Evolutionary conservation across 345 rosid genomes (phyloP).

Genomic region (Hibiscus syriacus): DNA sequence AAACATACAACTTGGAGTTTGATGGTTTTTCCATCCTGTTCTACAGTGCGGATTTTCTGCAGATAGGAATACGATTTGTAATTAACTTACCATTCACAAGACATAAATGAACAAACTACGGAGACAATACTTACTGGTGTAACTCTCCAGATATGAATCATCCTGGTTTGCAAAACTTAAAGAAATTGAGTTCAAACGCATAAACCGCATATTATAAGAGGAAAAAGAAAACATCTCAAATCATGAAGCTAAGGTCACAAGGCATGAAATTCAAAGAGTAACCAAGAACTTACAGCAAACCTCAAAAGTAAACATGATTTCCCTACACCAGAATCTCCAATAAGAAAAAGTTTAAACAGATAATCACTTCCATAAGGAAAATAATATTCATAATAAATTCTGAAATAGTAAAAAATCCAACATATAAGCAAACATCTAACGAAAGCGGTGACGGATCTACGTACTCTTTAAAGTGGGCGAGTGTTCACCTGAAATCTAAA

Average conservation of each 20-base stretch:
- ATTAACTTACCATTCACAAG: background rate
- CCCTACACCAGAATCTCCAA: slow-evolving; percentile 55
- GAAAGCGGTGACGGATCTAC: too few relatives aligned
- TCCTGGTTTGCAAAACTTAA: slow-evolving; percentile 29
- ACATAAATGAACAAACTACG: background rate
- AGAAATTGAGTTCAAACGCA: background rate
- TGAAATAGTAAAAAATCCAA: background rate
- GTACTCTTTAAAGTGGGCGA: too few relatives aligned
- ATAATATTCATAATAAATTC: background rate
- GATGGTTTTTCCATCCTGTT: slow-evolving; percentile 52
- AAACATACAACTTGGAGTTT: slow-evolving; percentile 37
- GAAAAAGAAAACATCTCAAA: background rate
- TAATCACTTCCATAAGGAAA: slow-evolving; percentile 39
- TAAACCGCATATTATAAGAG: background rate
- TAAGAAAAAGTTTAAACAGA: slow-evolving; percentile 50
- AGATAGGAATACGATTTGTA: background rate
- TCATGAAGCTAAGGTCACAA: background rate
- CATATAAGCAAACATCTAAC: background rate
- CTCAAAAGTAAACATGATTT: slow-evolving; percentile 47
- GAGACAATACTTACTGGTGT: slow-evolving; percentile 45
- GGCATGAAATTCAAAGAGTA: background rate
- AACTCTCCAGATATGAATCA: slow-evolving; percentile 66
- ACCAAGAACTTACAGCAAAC: slow-evolving; percentile 41
- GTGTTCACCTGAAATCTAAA: too few relatives aligned
- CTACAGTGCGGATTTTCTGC: slow-evolving; percentile 55